These are phyloP conservation scores for Calonectria pseudoturangicola DNA, from an alignment of 2,329 filamentous ascomycete species.

Conservation along the genomic window DNA sequence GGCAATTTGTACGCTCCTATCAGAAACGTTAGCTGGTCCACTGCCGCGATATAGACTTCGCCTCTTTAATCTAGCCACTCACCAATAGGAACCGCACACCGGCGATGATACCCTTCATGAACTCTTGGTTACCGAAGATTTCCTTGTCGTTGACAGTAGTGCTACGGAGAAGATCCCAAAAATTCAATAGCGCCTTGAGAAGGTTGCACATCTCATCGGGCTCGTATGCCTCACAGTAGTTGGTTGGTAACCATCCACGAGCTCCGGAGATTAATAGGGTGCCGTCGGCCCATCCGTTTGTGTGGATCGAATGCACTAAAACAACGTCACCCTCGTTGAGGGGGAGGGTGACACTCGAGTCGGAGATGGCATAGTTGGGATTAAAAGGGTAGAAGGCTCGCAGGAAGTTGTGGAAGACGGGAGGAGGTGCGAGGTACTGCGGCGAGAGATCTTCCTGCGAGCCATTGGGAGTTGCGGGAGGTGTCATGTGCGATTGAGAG, in stretches of 20 bases:
- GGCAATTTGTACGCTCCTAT: conserved; percentile 90
- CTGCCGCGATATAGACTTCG: not conserved
- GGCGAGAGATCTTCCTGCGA: conserved; percentile 75
- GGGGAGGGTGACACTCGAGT: conserved; percentile 90
- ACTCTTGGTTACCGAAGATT: conserved; percentile 92
- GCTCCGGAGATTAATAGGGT: conserved; percentile 90
- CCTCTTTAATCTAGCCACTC: conserved; percentile 62
- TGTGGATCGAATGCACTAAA: conserved; percentile 95
- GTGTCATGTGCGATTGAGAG: conserved; percentile 80
- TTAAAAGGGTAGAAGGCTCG: conserved; percentile 96
- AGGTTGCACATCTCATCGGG: conserved; percentile 90
- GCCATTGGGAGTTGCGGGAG: conserved; percentile 83
- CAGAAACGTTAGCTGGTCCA: conserved; percentile 23
- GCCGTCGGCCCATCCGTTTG: conserved; percentile 98
- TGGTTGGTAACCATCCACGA: conserved; percentile 96
- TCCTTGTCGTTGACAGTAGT: conserved; percentile 84
- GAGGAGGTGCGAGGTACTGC: conserved; percentile 69
- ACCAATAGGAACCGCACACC: conserved; percentile 93
- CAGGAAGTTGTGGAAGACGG: conserved; percentile 94
- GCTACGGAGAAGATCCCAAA: conserved; percentile 92
- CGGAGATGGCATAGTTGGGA: conserved; percentile 84
- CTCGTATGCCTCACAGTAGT: conserved; percentile 97
- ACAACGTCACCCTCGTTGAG: conserved; percentile 94
- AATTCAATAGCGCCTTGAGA: conserved; percentile 89
- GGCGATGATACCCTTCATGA: conserved; percentile 94